Conservation (phyloP, 2,329 filamentous ascomycete species). For the Aquanectria penicillioides region DNA sequence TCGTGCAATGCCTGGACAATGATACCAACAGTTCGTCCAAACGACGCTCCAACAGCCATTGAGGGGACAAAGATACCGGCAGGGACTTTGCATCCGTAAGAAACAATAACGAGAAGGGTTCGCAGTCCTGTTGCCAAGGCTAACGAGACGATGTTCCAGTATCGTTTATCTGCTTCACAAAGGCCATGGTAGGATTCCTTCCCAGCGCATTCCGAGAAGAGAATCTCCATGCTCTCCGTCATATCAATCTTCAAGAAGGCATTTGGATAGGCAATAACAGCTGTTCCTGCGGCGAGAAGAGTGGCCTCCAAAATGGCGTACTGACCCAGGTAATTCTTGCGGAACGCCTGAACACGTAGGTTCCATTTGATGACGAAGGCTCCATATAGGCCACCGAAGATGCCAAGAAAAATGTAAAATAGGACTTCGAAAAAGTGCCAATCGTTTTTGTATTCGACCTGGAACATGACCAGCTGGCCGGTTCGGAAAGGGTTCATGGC, state of each 20-base stretch:
- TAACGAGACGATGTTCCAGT: conserved; percentile 82
- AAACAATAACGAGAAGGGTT: conserved; percentile 88
- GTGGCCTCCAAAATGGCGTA: conserved; percentile 91
- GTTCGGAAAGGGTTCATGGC: conserved; percentile 98
- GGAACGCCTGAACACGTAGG: conserved; percentile 86
- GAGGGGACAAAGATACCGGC: conserved; percentile 98
- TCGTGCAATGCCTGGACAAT: conserved; percentile 91
- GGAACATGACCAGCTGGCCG: conserved; percentile 98
- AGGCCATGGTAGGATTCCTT: conserved; percentile 89
- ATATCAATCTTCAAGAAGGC: conserved; percentile 96
- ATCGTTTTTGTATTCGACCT: conserved; percentile 91
- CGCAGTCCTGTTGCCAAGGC: conserved; percentile 83
- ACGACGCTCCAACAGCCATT: conserved; percentile 96
- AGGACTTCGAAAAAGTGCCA: conserved; percentile 98
- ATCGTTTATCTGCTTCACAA: conserved; percentile 81
- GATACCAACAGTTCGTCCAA: conserved; percentile 94
- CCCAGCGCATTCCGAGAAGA: conserved; percentile 93
- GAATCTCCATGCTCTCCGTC: conserved; percentile 99
- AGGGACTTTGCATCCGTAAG: conserved; percentile 97
- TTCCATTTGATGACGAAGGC: conserved; percentile 99
- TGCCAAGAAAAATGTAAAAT: conserved; percentile 90
- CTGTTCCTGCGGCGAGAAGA: conserved; percentile 82
- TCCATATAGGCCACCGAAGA: conserved; percentile 94
- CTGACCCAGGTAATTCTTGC: conserved; percentile 87
- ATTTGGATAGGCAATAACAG: conserved; percentile 95